These are phyloP conservation scores for Carallia pectinifolia DNA, from an alignment of 345 rosid species.

Conservation along the genomic window DNA sequence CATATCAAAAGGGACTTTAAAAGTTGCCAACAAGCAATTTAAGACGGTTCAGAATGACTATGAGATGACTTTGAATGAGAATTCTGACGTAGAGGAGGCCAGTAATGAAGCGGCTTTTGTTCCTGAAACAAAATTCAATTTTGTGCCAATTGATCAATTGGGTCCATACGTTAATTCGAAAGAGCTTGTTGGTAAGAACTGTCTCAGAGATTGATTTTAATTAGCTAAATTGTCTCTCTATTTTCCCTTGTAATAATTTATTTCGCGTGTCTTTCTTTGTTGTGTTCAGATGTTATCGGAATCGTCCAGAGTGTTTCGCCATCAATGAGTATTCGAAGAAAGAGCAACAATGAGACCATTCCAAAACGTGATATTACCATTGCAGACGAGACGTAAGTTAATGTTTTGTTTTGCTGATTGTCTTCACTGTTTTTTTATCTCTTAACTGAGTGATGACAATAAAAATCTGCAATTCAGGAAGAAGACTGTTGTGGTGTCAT, in stretches of 20 bases:
- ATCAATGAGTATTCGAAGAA: slow-evolving; percentile 72
- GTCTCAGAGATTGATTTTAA: not conserved
- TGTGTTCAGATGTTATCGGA: slow-evolving; percentile 65
- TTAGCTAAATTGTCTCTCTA: not conserved
- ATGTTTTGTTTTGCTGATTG: not conserved
- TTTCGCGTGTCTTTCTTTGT: not conserved
- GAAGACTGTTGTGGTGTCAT: slow-evolving; percentile 77
- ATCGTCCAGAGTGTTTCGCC: slow-evolving; percentile 87
- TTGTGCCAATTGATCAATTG: slow-evolving; percentile 76
- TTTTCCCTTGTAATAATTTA: not conserved
- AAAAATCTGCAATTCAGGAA: slow-evolving; percentile 38
- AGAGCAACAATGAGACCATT: slow-evolving; percentile 63
- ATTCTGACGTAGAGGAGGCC: slow-evolving; percentile 84
- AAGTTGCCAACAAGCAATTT: slow-evolving; percentile 84
- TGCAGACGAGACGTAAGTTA: slow-evolving; percentile 72
- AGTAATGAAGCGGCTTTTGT: slow-evolving; percentile 57
- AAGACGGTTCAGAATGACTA: slow-evolving; percentile 88
- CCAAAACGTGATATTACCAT: slow-evolving; percentile 84
- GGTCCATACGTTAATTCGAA: slow-evolving; percentile 69
- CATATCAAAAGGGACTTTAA: slow-evolving; percentile 77
- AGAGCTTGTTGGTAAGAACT: slow-evolving; percentile 69
- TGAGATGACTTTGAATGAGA: slow-evolving; percentile 89
- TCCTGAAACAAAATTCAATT: slow-evolving; percentile 76
- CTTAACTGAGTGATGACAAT: not conserved
- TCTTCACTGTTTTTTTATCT: not conserved